Evolutionary conservation across 768 basidiomycete genomes (phyloP), one percentile per base, ranked within the genome.

Genomic region (Boletus rufocinnamomeus): DNA sequence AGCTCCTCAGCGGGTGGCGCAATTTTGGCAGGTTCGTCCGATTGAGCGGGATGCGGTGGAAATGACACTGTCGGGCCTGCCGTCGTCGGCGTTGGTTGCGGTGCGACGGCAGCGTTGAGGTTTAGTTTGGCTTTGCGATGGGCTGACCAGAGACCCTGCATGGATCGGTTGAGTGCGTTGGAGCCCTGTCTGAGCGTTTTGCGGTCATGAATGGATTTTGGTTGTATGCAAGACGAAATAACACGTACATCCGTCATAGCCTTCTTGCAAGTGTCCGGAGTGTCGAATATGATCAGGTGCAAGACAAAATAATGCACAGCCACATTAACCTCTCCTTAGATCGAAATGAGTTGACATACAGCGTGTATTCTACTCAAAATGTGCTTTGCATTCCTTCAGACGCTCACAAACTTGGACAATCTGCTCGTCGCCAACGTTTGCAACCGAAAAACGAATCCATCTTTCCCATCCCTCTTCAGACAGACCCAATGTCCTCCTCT

Each of bases 381-480:
- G 59, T 11, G 14, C 21, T 43, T 72, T 74, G 28, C 75, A 78
- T 59, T 78, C 76, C 54, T 52, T 70, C 63, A 88, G 63, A 52
- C 86, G 74, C 72, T 75, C 75, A 58, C 85, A 87, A 7, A 83
- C 84, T 37, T 70, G 63, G 62, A 68, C 66, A 19, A 87, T 78
- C 66, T 80, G 77, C 52, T 82, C 83, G 51, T 91, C 88, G 44
- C 80, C 79, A n/a, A 91, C 83, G 70, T 91, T 93, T 14, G 90
- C 89, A 4, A 93, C 87, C 11, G 88, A 89, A 70, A 93, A 89
- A 54, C 91, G 79, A 32, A 93, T 74, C 88, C 88, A 93, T 54
- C 80, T 73, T 40, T 84, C 81, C 64, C 78, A 78, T 8, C 80
- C 82, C 40, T 68, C 67, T 45, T 56, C 71, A 43, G 63, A 64